Conservation (phyloP, 805 yeast genomes). For the Yarrowia sp. region DNA sequence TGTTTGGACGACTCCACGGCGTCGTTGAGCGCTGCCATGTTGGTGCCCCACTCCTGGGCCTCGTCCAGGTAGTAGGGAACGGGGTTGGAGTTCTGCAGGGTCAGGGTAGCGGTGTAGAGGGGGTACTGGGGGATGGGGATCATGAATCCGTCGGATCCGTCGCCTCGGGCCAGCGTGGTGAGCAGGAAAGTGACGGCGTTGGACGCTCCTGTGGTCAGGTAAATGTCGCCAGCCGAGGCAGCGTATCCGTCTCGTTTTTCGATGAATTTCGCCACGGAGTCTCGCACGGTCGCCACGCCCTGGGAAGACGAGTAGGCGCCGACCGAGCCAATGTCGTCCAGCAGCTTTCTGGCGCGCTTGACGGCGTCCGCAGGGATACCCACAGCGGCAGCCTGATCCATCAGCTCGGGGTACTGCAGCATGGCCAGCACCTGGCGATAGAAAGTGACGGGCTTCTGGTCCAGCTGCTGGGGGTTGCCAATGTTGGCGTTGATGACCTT, state of each 20-base stretch:
- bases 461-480: constrained; percentile 97
- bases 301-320: constrained; percentile 97
- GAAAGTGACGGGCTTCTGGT: constrained; percentile 93
- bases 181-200: constrained; percentile 85
- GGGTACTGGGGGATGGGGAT: constrained; percentile 99
- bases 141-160: constrained; percentile 71
- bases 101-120: constrained; percentile 90
- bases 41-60: constrained; percentile 80
- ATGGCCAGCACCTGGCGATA: constrained; percentile 89
- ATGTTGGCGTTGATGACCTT: constrained; percentile 88
- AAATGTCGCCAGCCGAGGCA: constrained; percentile 74
- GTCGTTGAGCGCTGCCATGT: constrained; percentile 56
- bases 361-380: constrained; percentile 71
- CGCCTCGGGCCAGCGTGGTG: constrained; percentile 71
- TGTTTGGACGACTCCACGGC: constrained; percentile 41
- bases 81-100: constrained; percentile 81
- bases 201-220: constrained; percentile 93
- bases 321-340: constrained; percentile 74
- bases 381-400: constrained; percentile 52
- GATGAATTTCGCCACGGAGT: constrained; percentile 83
- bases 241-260: constrained; percentile 75
- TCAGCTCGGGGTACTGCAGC: constrained; percentile 80
- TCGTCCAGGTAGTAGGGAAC: constrained; percentile 89
- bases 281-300: constrained; percentile 76
- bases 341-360: constrained; percentile 67